These are phyloP conservation scores for Yamadazyma pseudoaaseri DNA, from an alignment of 1,139 yeast genomes.

Conservation along the genomic window DNA sequence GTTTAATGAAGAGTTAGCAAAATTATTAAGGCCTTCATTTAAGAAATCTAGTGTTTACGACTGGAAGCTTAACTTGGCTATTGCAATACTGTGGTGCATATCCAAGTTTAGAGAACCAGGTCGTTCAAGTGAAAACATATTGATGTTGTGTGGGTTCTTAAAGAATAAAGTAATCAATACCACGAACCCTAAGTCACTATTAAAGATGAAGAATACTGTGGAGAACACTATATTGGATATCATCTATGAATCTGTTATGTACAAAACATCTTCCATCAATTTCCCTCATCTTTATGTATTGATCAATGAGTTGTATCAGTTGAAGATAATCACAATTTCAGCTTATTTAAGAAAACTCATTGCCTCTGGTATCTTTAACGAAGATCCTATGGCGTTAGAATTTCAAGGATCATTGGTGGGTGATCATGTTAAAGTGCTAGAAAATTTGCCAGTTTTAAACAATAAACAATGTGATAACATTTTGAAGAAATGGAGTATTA, in stretches of 20 bases:
- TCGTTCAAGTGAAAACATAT: conserved; percentile 30
- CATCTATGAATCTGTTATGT: conserved; percentile 29
- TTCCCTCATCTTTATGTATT: conserved; percentile 46
- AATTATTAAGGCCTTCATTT: conserved; percentile 25
- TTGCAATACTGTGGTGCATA: conserved; percentile 50
- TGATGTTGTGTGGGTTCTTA: conserved; percentile 39
- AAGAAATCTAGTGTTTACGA: conserved; percentile 9
- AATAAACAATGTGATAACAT: conserved; percentile 54
- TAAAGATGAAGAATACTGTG: conserved; percentile 39
- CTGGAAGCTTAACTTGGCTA: conserved; percentile 44
- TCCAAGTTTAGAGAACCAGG: conserved; percentile 35
- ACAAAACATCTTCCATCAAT: conserved; percentile 19
- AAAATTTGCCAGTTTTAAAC: conserved; percentile 53
- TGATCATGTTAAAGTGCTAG: conserved; percentile 50
- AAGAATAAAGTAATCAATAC: conserved; percentile 31
- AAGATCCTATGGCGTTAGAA: conserved; percentile 21
- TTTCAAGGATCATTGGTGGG: conserved; percentile 24
- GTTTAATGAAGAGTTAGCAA: conserved; percentile 31
- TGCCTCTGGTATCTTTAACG: conserved; percentile 78
- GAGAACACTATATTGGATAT: conserved; percentile 50
- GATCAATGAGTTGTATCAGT: conserved; percentile 52
- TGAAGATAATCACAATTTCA: conserved; percentile 56
- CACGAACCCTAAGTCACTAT: conserved; percentile 20
- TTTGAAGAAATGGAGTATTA: conserved; percentile 37
- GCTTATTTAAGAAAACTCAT: conserved; percentile 74